Conservation (phyloP, 2,329 filamentous ascomycete genomes). For the Lasiodiplodia gonubiensis region DNA sequence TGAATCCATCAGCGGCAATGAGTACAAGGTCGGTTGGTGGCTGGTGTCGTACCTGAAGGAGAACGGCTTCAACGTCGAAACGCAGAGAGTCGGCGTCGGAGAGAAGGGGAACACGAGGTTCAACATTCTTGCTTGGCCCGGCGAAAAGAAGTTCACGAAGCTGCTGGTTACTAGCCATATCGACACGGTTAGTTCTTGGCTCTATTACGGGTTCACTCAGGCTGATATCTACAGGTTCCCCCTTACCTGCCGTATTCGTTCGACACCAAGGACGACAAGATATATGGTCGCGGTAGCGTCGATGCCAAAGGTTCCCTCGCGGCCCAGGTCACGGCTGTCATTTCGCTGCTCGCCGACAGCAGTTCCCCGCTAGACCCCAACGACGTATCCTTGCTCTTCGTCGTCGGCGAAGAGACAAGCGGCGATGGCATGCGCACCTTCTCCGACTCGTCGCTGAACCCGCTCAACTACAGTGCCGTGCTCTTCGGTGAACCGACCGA, state of each 20-base stretch:
- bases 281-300: constrained; percentile 75
- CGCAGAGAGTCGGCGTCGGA: constrained; percentile 52
- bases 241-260: constrained; percentile 72
- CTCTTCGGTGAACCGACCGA: constrained; percentile 96
- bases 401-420: constrained; percentile 80
- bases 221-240: constrained; percentile 56
- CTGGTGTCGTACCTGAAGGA: constrained; percentile 69
- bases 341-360: constrained; percentile 53
- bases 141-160: constrained; percentile 57
- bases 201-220: not conserved
- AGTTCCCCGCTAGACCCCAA: constrained; percentile 46
- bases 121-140: constrained; percentile 76
- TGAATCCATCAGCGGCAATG: constrained; percentile 72
- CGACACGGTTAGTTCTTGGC: constrained; percentile 61
- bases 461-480: constrained; percentile 66
- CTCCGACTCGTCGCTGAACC: constrained; percentile 53
- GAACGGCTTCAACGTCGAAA: constrained; percentile 67
- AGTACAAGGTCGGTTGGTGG: constrained; percentile 71
- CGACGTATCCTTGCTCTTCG: constrained; percentile 61
- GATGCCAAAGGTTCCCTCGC: constrained; percentile 67
- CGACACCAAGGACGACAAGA: constrained; percentile 55
- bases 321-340: constrained; percentile 72
- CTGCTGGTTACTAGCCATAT: constrained; percentile 81
- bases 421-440: constrained; percentile 77
- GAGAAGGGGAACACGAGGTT: constrained; percentile 56